Conservation (phyloP, 2,329 filamentous ascomycete species). For the Neonectria ditissima region DNA sequence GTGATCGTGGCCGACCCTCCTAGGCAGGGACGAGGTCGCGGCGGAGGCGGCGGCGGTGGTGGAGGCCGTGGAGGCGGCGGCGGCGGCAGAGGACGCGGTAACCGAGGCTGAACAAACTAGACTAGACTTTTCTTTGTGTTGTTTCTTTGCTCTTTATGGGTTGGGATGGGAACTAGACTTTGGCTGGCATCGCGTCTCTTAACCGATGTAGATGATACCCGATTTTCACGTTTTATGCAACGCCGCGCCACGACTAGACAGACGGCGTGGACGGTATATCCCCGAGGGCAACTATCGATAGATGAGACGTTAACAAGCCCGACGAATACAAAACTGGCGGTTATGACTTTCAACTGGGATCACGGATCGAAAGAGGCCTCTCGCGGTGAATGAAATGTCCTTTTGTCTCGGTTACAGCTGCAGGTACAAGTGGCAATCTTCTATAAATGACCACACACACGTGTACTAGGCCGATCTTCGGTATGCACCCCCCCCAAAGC, state of each 20-base stretch:
- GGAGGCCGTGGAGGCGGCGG: constrained; percentile 15
- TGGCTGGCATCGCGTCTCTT: constrained; percentile 1
- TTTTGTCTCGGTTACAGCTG: background rate
- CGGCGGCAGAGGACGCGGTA: constrained; percentile 4
- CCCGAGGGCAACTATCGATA: background rate
- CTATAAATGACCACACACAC: background rate
- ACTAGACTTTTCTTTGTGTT: background rate
- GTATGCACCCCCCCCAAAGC: background rate
- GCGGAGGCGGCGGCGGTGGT: constrained; percentile 45
- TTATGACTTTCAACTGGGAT: background rate
- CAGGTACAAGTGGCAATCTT: background rate
- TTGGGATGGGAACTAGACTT: background rate
- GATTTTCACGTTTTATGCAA: constrained; percentile 1
- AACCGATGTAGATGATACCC: background rate
- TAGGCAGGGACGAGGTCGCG: constrained; percentile 37
- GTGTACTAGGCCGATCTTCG: background rate
- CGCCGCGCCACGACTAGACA: background rate
- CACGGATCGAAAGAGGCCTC: too few species aligned
- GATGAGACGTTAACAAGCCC: background rate
- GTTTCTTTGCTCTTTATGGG: background rate
- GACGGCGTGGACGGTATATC: background rate
- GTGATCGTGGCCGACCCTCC: constrained; percentile 59
- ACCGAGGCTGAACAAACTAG: background rate
- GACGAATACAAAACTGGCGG: background rate
- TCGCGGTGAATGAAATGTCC: too few species aligned